phyloP scores from a whole-genome alignment of 202 grass and related monocot genomes.

The Thinopyrum obtusiflorum region DNA sequence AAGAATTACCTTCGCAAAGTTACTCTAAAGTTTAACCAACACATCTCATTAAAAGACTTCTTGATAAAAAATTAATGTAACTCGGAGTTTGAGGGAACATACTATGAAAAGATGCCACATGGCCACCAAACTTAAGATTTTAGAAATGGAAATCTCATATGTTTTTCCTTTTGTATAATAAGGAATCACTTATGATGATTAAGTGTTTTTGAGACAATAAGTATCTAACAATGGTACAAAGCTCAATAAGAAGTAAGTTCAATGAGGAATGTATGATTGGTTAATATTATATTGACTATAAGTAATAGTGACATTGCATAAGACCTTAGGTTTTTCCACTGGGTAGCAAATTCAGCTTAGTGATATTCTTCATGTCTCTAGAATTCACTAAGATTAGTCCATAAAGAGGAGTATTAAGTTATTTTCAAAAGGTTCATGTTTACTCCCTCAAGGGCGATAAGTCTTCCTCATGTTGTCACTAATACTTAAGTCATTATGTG shows the following conservation, averaged over 20 bases:
- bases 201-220: not conserved
- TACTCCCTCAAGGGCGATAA: not conserved
- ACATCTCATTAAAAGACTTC: too few relatives aligned
- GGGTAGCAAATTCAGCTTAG: not conserved
- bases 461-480: not conserved
- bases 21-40: too few relatives aligned
- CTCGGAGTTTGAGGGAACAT: too few relatives aligned
- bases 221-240: not conserved
- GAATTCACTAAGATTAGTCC: not conserved
- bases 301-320: not conserved
- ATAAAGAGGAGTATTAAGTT: not conserved
- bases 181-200: not conserved
- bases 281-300: not conserved
- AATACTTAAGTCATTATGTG: not conserved
- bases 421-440: not conserved
- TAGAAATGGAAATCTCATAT: too few relatives aligned
- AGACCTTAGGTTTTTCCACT: not conserved
- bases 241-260: not conserved
- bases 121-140: too few relatives aligned
- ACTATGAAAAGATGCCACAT: too few relatives aligned
- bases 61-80: too few relatives aligned
- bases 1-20: too few relatives aligned
- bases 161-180: too few relatives aligned
- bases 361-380: not conserved
- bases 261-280: not conserved